Conservation (phyloP, 2,329 filamentous ascomycete species). For the Hansfordia pulvinata region DNA sequence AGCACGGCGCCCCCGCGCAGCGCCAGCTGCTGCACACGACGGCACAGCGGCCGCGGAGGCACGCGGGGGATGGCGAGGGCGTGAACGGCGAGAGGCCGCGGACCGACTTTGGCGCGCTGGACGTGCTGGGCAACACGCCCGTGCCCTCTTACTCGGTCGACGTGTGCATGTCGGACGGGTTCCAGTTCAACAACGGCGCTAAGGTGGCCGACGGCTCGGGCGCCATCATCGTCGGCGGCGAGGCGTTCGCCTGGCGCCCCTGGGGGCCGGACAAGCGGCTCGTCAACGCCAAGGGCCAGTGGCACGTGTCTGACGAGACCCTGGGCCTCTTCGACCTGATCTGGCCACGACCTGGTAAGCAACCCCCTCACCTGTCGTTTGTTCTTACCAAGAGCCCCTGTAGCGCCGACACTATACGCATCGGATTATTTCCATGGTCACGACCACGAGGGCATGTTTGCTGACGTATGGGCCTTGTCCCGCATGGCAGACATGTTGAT, state of each 20-base stretch:
- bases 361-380: conserved; percentile 1
- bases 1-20: conserved; percentile 1
- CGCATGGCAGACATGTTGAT: conserved; percentile 79
- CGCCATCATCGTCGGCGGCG: conserved; percentile 68
- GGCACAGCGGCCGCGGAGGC: conserved; percentile 3
- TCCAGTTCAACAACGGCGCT: conserved; percentile 71
- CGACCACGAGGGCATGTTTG: background rate
- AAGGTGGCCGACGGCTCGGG: conserved; percentile 57
- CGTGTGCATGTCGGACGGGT: conserved; percentile 69
- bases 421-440: conserved; percentile 1
- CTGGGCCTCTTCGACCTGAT: conserved; percentile 67
- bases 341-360: conserved; percentile 79
- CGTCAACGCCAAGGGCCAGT: conserved; percentile 66
- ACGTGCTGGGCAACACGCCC: conserved; percentile 66
- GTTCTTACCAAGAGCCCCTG: background rate
- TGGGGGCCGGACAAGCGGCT: conserved; percentile 46
- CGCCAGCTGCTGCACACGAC: conserved; percentile 12
- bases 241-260: conserved; percentile 80
- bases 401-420: no score
- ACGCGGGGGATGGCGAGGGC: conserved; percentile 1
- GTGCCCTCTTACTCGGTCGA: conserved; percentile 74
- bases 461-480: no score
- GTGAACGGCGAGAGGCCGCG: conserved; percentile 17
- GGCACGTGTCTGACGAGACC: conserved; percentile 55
- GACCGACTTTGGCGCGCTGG: conserved; percentile 58